Evolutionary conservation across 2,329 filamentous ascomycete species (phyloP), one percentile per base, ranked within the genome.

Genomic region (Parasarocladium wereldwijsianum): DNA sequence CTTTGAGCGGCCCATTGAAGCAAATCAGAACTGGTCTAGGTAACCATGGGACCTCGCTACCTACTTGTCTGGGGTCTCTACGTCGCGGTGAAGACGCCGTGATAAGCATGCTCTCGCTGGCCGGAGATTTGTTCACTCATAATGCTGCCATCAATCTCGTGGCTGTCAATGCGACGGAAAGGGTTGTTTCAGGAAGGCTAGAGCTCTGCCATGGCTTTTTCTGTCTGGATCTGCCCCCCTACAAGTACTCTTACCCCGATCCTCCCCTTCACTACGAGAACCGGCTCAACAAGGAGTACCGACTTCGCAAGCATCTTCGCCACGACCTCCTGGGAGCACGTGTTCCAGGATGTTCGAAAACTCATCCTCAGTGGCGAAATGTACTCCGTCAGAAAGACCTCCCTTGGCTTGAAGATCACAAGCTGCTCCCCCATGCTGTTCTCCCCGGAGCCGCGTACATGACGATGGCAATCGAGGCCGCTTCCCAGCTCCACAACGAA

Each of bases 1-100:
- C 58, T 0, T 50, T 66, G 4, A 54, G 57, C 26, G 60, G 61
- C 0, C 61, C 62, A 0, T 45, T 57, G 25, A 57, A 56, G 32
- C 55, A 64, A 42, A 61, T 26, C 13, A 14, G n/a, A n/a, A 16
- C 11, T 29, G 18, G 17, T 5, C 15, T 33, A n/a, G 20, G 11
- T 13, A 6, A 33, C 25, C 11, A 7, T 14, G 7, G 24, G 14
- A 14, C 12, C n/a, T 6, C 4, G 17, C 13, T 15, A 9, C 12
- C 19, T 17, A n/a, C 10, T n/a, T 9, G 14, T 22, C 14, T 31
- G 6, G 20, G 25, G 19, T 30, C 17, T 8, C 19, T 8, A 14
- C 13, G 11, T n/a, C 10, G 29, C 10, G 16, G 16, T 8, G 25
- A 34, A 11, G 20, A 24, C 20, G n/a, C 11, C 20, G 24, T 18